Percentiles rank a stretch among this genome's conserved stretches.
Conservation (phyloP, 1,284 basidiomycete species). For the Marasmius oreades region DNA sequence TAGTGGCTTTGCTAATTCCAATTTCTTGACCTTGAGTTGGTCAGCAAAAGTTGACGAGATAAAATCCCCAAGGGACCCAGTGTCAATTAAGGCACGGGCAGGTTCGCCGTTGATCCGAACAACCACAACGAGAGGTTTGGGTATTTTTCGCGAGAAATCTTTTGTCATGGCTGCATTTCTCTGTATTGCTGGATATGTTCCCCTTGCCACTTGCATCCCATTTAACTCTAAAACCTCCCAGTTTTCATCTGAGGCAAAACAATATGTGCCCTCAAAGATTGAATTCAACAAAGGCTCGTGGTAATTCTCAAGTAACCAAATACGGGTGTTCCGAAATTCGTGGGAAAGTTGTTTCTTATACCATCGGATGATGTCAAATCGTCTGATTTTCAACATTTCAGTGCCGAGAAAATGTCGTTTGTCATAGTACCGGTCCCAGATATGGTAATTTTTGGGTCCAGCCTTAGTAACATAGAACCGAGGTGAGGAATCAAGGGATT, state of each 20-base stretch:
- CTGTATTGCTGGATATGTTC: too few species aligned
- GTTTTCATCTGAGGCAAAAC: too few species aligned
- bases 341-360: background rate
- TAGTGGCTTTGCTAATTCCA: constrained; percentile 15
- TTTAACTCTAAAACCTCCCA: background rate
- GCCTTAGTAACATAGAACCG: background rate
- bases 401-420: background rate
- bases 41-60: constrained; percentile 29
- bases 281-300: background rate
- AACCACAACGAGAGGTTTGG: constrained; percentile 24
- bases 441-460: background rate
- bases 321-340: background rate
- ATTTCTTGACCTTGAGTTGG: constrained; percentile 25
- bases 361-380: background rate
- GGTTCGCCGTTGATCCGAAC: constrained; percentile 25
- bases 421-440: background rate
- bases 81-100: constrained; percentile 25
- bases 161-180: background rate
- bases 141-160: constrained; percentile 21
- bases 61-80: constrained; percentile 32
- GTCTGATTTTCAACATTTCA: background rate
- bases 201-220: background rate
- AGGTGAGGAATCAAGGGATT: too few species aligned
- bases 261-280: background rate
- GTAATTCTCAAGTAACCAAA: background rate